A percentile compares a stretch with the other conserved stretches of the same genome.
These are phyloP conservation scores for Alternaria gaisen DNA, from an alignment of 2,329 filamentous ascomycete species.

Conservation along the genomic window DNA sequence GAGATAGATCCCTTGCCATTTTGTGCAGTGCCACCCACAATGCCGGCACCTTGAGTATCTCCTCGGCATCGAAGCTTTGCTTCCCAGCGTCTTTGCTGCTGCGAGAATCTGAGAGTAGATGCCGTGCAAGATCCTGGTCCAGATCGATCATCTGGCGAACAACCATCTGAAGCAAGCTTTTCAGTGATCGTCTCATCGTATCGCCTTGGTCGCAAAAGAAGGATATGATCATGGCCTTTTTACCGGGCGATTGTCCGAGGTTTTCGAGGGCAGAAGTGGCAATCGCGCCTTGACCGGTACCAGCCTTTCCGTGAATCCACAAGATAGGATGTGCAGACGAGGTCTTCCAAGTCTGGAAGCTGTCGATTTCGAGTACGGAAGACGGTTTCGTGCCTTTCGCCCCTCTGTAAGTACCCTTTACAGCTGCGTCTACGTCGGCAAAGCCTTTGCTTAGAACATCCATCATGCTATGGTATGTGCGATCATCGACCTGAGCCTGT, in stretches of 20 bases:
- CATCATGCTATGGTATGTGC: slow-evolving; percentile 26
- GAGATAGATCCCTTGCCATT: slow-evolving; percentile 21
- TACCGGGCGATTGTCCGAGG: slow-evolving; percentile 11
- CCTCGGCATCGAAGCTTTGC: slow-evolving; percentile 29
- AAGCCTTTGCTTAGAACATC: slow-evolving; percentile 31
- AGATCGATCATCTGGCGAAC: slow-evolving; percentile 30
- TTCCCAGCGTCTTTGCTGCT: slow-evolving; percentile 26
- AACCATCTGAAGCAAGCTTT: slow-evolving; percentile 25
- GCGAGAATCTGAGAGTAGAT: slow-evolving; percentile 31
- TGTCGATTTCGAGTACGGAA: slow-evolving; percentile 23
- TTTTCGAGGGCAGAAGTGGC: slow-evolving; percentile 31
- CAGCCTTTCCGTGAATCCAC: slow-evolving; percentile 37
- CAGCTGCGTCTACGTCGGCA: slow-evolving; percentile 24
- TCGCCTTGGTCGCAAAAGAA: slow-evolving; percentile 37
- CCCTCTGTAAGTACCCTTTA: slow-evolving; percentile 23
- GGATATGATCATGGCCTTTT: slow-evolving; percentile 23
- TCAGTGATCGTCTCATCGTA: slow-evolving; percentile 25
- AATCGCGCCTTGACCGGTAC: slow-evolving; percentile 29
- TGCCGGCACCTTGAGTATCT: slow-evolving; percentile 21
- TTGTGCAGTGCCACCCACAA: slow-evolving; percentile 31
- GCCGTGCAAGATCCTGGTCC: slow-evolving; percentile 29
- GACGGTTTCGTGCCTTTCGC: slow-evolving; percentile 19
- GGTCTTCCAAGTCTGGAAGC: slow-evolving; percentile 26
- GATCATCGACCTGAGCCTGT: slow-evolving; percentile 27
- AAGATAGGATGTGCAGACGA: slow-evolving; percentile 18